phyloP scores from a whole-genome alignment of 2,329 filamentous ascomycete genomes.

The Fusarium cyanostomum region DNA sequence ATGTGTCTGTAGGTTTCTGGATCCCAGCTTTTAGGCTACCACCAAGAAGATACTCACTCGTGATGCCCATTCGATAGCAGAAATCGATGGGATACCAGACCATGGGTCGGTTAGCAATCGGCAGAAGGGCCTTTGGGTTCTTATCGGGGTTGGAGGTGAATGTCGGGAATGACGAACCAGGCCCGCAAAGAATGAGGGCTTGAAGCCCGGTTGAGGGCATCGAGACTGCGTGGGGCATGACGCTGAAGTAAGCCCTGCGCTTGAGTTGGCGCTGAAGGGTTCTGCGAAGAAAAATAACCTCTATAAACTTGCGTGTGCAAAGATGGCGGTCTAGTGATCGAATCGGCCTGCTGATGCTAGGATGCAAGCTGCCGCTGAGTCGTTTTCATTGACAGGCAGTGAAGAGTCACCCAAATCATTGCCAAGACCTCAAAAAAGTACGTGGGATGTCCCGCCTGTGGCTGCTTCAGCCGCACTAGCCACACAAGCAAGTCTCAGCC shows the following conservation, averaged over 20 bases:
- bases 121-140: constrained; percentile 82
- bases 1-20: neutral
- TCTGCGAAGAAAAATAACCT: neutral
- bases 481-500: constrained; percentile 8
- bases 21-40: constrained; percentile 7
- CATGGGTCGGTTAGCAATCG: constrained; percentile 87
- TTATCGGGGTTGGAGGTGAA: constrained; percentile 84
- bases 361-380: constrained; percentile 19
- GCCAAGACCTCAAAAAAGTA: constrained; percentile 42
- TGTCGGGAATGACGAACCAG: constrained; percentile 82
- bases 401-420: constrained; percentile 44
- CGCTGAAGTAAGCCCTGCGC: constrained; percentile 20
- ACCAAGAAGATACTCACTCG: constrained; percentile 60
- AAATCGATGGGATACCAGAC: constrained; percentile 90
- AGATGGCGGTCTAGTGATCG: neutral
- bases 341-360: constrained; percentile 3
- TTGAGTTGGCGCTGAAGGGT: constrained; percentile 2
- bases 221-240: constrained; percentile 79
- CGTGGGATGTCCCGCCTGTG: constrained; percentile 40
- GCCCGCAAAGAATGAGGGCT: constrained; percentile 84
- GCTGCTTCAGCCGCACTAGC: constrained; percentile 18
- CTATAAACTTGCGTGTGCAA: neutral
- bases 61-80: constrained; percentile 83
- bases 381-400: constrained; percentile 34
- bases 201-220: constrained; percentile 82